Evolutionary conservation across 2,329 filamentous ascomycete genomes (phyloP).

Genomic region (Trichoderma sp.): DNA sequence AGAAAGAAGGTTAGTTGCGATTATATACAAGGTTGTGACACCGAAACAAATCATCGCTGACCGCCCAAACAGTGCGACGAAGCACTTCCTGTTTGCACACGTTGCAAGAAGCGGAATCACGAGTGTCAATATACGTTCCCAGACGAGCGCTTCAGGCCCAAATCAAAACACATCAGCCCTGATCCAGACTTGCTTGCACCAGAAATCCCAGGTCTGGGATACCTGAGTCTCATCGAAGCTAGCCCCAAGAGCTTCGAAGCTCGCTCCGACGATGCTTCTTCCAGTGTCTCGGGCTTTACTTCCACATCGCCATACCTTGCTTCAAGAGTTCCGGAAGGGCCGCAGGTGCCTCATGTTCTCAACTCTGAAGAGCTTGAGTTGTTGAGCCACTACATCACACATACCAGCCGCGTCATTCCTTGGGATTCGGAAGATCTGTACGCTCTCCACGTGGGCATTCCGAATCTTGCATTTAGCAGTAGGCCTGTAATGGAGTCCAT

Average conservation of each 20-base stretch:
- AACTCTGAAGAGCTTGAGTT: slow-evolving; percentile 12
- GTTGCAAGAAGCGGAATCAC: slow-evolving; percentile 23
- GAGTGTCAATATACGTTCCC: slow-evolving; percentile 4
- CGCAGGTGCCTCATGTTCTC: not conserved
- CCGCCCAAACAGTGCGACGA: slow-evolving; percentile 10
- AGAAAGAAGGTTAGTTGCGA: slow-evolving; percentile 7
- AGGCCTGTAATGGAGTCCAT: slow-evolving; percentile 17
- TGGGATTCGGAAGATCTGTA: slow-evolving; percentile 9
- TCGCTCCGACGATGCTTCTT: not conserved
- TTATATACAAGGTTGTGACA: not conserved
- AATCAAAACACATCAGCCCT: not conserved
- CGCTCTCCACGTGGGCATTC: slow-evolving; percentile 8
- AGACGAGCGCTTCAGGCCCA: not conserved
- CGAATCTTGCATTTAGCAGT: slow-evolving; percentile 19
- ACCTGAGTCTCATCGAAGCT: not conserved
- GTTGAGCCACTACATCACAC: slow-evolving; percentile 15
- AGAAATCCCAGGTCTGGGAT: slow-evolving; percentile 8
- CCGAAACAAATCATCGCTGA: not conserved
- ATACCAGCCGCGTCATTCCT: slow-evolving; percentile 18
- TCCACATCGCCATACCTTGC: not conserved
- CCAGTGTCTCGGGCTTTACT: not conserved
- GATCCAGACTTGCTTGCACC: not conserved
- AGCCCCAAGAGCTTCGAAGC: slow-evolving; percentile 17
- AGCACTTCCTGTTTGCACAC: not conserved
- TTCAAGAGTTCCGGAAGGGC: not conserved